Conservation (phyloP, 2,329 filamentous ascomycete species). For the Diaporthe humulicola region DNA sequence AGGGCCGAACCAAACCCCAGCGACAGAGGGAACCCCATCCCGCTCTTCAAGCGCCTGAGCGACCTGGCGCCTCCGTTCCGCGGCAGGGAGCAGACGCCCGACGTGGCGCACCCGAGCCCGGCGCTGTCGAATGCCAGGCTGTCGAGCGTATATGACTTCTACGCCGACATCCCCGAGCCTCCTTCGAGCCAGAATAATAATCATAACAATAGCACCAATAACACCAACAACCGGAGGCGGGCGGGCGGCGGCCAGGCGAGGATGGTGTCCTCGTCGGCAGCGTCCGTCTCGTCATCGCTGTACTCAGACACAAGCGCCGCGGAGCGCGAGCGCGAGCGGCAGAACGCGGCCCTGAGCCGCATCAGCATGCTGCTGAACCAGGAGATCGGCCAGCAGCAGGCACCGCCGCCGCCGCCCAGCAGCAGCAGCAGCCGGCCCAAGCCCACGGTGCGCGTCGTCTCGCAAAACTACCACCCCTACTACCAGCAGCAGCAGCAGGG, state of each 20-base stretch:
- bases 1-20: neutral
- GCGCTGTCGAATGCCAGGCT: conserved; percentile 43
- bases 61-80: conserved; percentile 26
- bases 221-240: neutral
- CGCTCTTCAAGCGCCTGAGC: conserved; percentile 33
- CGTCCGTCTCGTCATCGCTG: conserved; percentile 31
- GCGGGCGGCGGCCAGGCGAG: conserved; percentile 38
- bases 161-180: conserved; percentile 41
- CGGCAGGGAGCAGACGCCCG: conserved; percentile 24
- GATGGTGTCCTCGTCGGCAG: conserved; percentile 37
- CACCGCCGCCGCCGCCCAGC: neutral
- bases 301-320: conserved; percentile 22
- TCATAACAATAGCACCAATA: neutral
- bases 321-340: conserved; percentile 33
- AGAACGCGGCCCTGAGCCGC: conserved; percentile 31
- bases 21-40: neutral
- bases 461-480: conserved; percentile 23
- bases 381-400: neutral
- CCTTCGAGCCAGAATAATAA: neutral
- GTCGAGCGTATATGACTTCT: conserved; percentile 50
- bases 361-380: conserved; percentile 29
- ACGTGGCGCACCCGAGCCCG: conserved; percentile 41
- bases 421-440: conserved; percentile 5
- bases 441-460: conserved; percentile 30
- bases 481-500: neutral